phyloP scores from a whole-genome alignment of 2,329 filamentous ascomycete species.

The Cyphellophora attinorum region DNA sequence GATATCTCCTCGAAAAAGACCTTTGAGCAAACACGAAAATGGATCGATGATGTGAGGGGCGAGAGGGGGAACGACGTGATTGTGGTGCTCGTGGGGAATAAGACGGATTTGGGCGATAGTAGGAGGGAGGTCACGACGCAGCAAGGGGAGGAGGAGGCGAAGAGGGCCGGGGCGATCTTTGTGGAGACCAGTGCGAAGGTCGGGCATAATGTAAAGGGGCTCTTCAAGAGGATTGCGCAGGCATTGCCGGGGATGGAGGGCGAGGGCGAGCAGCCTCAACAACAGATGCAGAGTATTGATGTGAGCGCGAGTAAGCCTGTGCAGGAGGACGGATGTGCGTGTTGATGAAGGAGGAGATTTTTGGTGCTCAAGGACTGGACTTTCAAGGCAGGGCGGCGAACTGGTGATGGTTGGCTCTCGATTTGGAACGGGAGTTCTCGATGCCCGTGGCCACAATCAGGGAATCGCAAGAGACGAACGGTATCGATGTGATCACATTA shows the following conservation, averaged over 20 bases:
- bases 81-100: conserved; percentile 96
- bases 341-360: no score
- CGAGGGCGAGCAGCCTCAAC: conserved; percentile 49
- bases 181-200: conserved; percentile 98
- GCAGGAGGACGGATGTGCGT: conserved; percentile 3
- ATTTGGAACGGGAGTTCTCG: no score
- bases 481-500: no score
- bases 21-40: conserved; percentile 98
- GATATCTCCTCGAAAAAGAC: conserved; percentile 96
- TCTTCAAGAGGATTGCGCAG: conserved; percentile 97
- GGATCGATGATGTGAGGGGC: conserved; percentile 96
- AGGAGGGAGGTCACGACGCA: conserved; percentile 94
- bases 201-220: conserved; percentile 92
- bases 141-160: conserved; percentile 95
- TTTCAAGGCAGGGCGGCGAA: no score
- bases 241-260: conserved; percentile 96
- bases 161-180: conserved; percentile 97
- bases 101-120: conserved; percentile 88
- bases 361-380: no score
- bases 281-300: conserved; percentile 15
- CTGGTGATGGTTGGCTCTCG: no score
- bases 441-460: no score
- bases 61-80: conserved; percentile 98
- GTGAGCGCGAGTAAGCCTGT: background rate
- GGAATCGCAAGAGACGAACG: no score